These are phyloP conservation scores for Ascochyta koolunga DNA, from an alignment of 2,329 filamentous ascomycete species.

Conservation along the genomic window DNA sequence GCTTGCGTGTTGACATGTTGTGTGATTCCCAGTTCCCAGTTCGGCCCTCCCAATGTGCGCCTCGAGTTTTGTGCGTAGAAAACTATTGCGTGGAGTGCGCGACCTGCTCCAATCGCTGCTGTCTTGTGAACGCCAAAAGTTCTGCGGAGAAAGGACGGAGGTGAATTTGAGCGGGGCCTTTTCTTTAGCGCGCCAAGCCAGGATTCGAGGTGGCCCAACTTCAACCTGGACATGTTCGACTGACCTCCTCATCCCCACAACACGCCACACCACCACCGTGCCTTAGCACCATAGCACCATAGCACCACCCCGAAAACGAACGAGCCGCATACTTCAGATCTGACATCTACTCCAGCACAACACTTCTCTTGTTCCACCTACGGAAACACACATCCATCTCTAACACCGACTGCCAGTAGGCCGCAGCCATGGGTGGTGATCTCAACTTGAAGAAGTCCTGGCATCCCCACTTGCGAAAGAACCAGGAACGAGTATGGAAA, in stretches of 20 bases:
- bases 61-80: not conserved
- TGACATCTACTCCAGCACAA: too few species aligned
- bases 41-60: not conserved
- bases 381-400: too few species aligned
- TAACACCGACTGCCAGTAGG: conserved; percentile 8
- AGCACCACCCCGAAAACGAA: not conserved
- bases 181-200: conserved; percentile 7
- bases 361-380: too few species aligned
- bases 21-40: not conserved
- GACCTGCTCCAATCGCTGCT: not conserved
- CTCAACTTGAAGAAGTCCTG: conserved; percentile 89
- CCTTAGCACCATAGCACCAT: not conserved
- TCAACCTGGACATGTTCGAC: not conserved
- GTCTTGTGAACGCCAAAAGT: conserved; percentile 24
- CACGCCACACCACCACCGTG: not conserved
- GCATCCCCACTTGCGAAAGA: conserved; percentile 88
- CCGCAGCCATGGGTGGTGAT: conserved; percentile 83
- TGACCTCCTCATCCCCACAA: conserved; percentile 10
- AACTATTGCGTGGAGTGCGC: not conserved
- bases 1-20: conserved; percentile 70
- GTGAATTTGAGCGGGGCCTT: conserved; percentile 33
- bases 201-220: conserved; percentile 14
- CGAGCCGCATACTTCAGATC: not conserved
- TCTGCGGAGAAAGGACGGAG: conserved; percentile 35
- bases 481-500: conserved; percentile 88